phyloP scores from a whole-genome alignment of 257 asterid species.

The Solanum appendiculatum region DNA sequence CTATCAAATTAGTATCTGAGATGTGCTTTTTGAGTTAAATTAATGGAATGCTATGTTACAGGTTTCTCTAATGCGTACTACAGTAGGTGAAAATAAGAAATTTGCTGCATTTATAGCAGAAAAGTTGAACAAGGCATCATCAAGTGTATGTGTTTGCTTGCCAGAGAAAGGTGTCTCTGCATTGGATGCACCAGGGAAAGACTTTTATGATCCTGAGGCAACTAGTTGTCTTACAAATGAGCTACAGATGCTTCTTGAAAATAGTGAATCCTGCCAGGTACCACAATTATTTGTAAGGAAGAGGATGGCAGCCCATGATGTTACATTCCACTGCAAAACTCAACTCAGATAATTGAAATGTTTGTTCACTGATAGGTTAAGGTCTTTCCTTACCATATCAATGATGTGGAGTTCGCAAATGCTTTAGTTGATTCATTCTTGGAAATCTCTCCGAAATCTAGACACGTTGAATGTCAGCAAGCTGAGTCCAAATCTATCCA shows the following conservation, averaged over 20 bases:
- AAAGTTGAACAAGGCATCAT: slow-evolving; percentile 66
- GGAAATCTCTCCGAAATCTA: slow-evolving; percentile 30
- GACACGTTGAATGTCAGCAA: slow-evolving; percentile 16
- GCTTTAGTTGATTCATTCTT: slow-evolving; percentile 74
- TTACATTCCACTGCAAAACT: not conserved
- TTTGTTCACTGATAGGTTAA: slow-evolving; percentile 46
- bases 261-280: slow-evolving; percentile 68
- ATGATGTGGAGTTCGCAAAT: slow-evolving; percentile 76
- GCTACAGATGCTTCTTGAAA: slow-evolving; percentile 51
- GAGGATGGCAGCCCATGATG: not conserved
- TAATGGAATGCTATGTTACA: slow-evolving; percentile 12
- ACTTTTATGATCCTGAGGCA: slow-evolving; percentile 73
- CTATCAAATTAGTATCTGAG: not conserved
- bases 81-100: slow-evolving; percentile 70
- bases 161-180: slow-evolving; percentile 89
- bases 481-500: slow-evolving; percentile 19
- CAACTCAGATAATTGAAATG: not conserved
- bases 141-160: slow-evolving; percentile 66
- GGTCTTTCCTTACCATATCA: slow-evolving; percentile 69
- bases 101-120: slow-evolving; percentile 83
- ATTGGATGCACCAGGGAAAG: slow-evolving; percentile 79
- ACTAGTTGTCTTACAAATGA: slow-evolving; percentile 58
- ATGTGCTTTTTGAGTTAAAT: not conserved
- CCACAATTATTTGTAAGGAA: slow-evolving; percentile 10
- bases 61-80: slow-evolving; percentile 82